phyloP scores from a whole-genome alignment of 208 protist species.

The Trypanosomatidae sp. region DNA sequence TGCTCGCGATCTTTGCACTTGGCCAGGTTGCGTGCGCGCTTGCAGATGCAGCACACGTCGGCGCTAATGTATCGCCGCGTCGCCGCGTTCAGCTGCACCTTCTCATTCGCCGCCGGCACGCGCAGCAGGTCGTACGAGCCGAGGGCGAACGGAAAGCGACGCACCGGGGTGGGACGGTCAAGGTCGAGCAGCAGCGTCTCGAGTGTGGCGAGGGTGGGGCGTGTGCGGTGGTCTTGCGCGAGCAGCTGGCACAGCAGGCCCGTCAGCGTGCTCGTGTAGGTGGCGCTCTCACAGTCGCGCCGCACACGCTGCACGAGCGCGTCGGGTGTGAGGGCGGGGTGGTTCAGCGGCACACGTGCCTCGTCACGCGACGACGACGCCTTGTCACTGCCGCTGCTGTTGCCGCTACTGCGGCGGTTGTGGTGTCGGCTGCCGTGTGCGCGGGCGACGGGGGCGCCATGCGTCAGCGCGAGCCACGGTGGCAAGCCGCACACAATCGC shows the following conservation, averaged over 20 bases:
- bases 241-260: constrained; percentile 40
- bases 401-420: too few species aligned
- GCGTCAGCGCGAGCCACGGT: constrained; percentile 3
- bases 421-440: too few species aligned
- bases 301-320: constrained; percentile 21
- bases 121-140: constrained; percentile 42
- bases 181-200: constrained; percentile 40
- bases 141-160: constrained; percentile 61
- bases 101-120: constrained; percentile 10
- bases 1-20: constrained; percentile 27
- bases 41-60: constrained; percentile 28
- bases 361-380: too few species aligned
- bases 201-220: constrained; percentile 23
- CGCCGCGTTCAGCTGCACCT: constrained; percentile 25
- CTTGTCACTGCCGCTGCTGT: too few species aligned
- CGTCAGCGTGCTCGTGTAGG: constrained; percentile 30
- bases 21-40: constrained; percentile 12
- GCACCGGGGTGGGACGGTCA: constrained; percentile 30
- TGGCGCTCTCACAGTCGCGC: constrained; percentile 18
- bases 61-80: constrained; percentile 32
- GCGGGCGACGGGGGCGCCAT: too few species aligned
- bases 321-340: constrained; percentile 24
- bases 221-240: constrained; percentile 40
- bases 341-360: constrained; percentile 48
- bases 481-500: constrained; percentile 18